Evolutionary conservation across 2,329 filamentous ascomycete genomes (phyloP).

Genomic region (Fusarium sp.): DNA sequence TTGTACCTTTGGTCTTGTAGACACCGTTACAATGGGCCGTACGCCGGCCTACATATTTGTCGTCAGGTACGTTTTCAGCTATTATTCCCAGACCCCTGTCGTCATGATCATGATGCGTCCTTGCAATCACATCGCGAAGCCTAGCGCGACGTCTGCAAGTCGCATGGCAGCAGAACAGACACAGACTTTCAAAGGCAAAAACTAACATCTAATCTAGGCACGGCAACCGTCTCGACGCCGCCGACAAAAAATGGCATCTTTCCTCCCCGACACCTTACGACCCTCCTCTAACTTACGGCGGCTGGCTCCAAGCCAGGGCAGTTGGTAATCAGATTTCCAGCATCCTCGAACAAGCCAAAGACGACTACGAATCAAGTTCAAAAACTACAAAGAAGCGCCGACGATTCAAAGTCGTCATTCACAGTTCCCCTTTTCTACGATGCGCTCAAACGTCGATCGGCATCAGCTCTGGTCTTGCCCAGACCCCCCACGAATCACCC

Average conservation of each 20-base stretch:
- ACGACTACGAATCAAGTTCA: slow-evolving; percentile 56
- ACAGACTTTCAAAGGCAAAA: background rate
- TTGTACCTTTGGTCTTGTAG: slow-evolving; percentile 12
- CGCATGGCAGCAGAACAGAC: slow-evolving; percentile 17
- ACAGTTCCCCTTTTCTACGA: slow-evolving; percentile 92
- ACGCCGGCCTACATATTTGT: slow-evolving; percentile 61
- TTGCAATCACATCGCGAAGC: slow-evolving; percentile 38
- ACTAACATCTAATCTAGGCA: slow-evolving; percentile 68
- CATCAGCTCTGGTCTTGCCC: slow-evolving; percentile 86
- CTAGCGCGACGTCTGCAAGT: slow-evolving; percentile 26
- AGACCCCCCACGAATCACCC: slow-evolving; percentile 57
- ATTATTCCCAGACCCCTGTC: slow-evolving; percentile 40
- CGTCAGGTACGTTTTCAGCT: slow-evolving; percentile 55
- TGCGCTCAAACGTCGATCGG: slow-evolving; percentile 94
- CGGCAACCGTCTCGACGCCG: slow-evolving; percentile 92
- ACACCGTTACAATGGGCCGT: slow-evolving; percentile 54
- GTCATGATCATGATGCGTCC: slow-evolving; percentile 44
- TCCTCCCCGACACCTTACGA: slow-evolving; percentile 95
- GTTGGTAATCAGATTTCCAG: slow-evolving; percentile 87
- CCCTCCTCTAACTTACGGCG: slow-evolving; percentile 92
- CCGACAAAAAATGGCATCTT: slow-evolving; percentile 95
- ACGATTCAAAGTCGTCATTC: slow-evolving; percentile 84
- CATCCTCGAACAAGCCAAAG: slow-evolving; percentile 70
- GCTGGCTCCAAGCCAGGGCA: slow-evolving; percentile 87
- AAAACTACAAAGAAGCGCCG: slow-evolving; percentile 59